Conservation (phyloP, 257 asterid species). For the Echium plantagineum region DNA sequence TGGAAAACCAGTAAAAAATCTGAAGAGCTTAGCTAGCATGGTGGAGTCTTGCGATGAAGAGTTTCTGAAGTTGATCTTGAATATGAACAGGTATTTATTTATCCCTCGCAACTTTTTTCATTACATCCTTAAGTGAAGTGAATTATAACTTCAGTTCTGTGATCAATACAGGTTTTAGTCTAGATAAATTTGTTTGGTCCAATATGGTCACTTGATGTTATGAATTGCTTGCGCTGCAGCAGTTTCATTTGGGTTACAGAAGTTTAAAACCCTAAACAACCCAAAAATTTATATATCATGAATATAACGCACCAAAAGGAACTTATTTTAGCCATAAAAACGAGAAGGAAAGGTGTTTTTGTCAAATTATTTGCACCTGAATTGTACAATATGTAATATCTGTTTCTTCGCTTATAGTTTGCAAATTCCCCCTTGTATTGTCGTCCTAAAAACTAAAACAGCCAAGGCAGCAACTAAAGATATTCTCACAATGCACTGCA, state of each 20-base stretch:
- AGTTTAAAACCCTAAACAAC: not conserved
- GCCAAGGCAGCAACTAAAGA: constrained; percentile 23
- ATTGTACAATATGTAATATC: too few species aligned
- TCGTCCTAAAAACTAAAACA: constrained; percentile 13
- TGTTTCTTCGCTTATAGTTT: not conserved
- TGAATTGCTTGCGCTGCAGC: too few species aligned
- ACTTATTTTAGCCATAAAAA: too few species aligned
- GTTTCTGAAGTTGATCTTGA: constrained; percentile 18
- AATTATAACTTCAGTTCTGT: too few species aligned
- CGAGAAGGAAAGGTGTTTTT: too few species aligned
- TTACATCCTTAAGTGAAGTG: not conserved
- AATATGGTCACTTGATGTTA: too few species aligned
- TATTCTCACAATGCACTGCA: constrained; percentile 19
- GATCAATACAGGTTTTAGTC: too few species aligned
- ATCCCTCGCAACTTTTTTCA: not conserved
- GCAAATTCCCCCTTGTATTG: constrained; percentile 4
- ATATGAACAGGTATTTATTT: constrained; percentile 14
- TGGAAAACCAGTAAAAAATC: constrained; percentile 15
- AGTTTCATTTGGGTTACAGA: not conserved
- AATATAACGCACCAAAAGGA: not conserved
- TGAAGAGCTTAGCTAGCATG: constrained; percentile 21
- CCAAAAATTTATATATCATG: not conserved
- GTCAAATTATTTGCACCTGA: too few species aligned
- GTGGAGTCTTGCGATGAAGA: constrained; percentile 19
- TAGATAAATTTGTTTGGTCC: too few species aligned